These are phyloP conservation scores for Peniophora sp. DNA, from an alignment of 1,284 basidiomycete genomes.

Conservation along the genomic window DNA sequence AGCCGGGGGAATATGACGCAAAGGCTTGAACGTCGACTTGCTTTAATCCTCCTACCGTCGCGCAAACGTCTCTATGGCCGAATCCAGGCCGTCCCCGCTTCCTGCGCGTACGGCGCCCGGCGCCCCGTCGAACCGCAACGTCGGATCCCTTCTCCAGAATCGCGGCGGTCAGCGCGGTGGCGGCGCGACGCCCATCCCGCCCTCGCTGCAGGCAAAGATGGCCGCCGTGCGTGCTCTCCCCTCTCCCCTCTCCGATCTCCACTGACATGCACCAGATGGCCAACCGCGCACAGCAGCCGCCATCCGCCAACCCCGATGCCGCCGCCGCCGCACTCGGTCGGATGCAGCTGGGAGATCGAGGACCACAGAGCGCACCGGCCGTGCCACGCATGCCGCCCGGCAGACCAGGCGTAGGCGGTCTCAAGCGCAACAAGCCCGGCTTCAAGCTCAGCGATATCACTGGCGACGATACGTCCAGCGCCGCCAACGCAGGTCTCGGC, in stretches of 20 bases:
- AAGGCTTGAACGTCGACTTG: background rate
- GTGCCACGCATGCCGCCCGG: slow-evolving; percentile 9
- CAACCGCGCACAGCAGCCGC: slow-evolving; percentile 32
- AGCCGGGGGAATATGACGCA: background rate
- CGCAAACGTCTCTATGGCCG: too few species aligned
- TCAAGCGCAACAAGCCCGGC: slow-evolving; percentile 49
- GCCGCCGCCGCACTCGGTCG: slow-evolving; percentile 33
- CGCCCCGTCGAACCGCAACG: slow-evolving; percentile 18
- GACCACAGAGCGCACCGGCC: slow-evolving; percentile 17
- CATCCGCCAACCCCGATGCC: slow-evolving; percentile 25
- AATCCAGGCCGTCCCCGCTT: slow-evolving; percentile 10
- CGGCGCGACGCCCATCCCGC: slow-evolving; percentile 69
- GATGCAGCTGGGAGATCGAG: slow-evolving; percentile 24
- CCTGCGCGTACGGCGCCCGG: slow-evolving; percentile 16
- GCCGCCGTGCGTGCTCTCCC: slow-evolving; percentile 54
- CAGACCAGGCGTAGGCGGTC: slow-evolving; percentile 19
- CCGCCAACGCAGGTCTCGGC: slow-evolving; percentile 62
- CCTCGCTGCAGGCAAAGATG: slow-evolving; percentile 89
- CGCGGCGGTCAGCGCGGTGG: slow-evolving; percentile 13
- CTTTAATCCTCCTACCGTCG: too few species aligned
- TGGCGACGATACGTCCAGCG: slow-evolving; percentile 30
- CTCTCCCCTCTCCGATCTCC: background rate
- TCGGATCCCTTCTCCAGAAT: slow-evolving; percentile 33
- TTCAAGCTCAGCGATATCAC: slow-evolving; percentile 61
- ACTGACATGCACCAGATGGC: slow-evolving; percentile 38